Evolutionary conservation across 2,329 filamentous ascomycete genomes (phyloP).

Genomic region (Trichoderma afroharzianum): DNA sequence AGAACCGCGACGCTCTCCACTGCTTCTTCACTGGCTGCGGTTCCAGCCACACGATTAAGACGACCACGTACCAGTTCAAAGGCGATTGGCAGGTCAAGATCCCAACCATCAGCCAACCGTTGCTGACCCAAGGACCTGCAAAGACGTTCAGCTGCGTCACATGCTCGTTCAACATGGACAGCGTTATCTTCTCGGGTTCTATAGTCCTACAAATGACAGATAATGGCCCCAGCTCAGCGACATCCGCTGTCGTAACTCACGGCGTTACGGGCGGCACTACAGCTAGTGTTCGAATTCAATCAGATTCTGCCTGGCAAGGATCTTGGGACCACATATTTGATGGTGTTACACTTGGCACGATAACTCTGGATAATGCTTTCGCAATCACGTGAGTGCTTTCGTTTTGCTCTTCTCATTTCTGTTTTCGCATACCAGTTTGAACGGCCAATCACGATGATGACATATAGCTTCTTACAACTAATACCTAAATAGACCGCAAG

Average conservation of each 20-base stretch:
- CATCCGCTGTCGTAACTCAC: neutral
- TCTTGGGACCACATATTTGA: neutral
- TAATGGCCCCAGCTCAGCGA: neutral
- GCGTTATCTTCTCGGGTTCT: neutral
- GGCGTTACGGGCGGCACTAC: neutral
- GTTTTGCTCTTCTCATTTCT: neutral
- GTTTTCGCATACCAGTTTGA: neutral
- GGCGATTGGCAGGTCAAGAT: neutral
- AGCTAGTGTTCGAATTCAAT: neutral
- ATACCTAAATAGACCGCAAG: neutral
- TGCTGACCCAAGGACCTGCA: neutral
- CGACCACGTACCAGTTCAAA: neutral
- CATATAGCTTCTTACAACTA: neutral
- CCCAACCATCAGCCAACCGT: neutral
- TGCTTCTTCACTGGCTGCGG: neutral
- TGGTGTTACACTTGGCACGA: neutral
- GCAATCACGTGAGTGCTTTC: neutral
- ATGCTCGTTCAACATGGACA: neutral
- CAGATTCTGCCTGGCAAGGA: neutral
- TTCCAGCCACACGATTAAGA: neutral
- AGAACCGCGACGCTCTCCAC: neutral
- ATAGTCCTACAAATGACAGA: neutral
- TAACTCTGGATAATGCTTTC: neutral
- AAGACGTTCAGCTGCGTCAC: neutral
- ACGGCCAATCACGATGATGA: neutral